Percentiles rank a stretch among this genome's conserved stretches.
Evolutionary conservation across 1,284 basidiomycete species (phyloP).

Genomic region (Apiotrichum gracile): DNA sequence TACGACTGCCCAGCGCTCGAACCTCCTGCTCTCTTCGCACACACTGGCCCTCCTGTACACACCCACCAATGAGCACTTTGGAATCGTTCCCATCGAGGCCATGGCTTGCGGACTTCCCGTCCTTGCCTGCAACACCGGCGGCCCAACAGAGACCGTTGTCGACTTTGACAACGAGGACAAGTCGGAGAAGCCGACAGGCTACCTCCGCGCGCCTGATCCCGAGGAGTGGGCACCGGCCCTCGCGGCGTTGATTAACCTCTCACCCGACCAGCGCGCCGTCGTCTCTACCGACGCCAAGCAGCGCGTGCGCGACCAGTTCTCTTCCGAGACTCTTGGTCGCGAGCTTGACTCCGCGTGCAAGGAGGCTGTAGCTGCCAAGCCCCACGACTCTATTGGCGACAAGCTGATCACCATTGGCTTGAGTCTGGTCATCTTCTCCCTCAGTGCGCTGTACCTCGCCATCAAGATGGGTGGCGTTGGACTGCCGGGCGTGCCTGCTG

Average conservation of each 20-base stretch:
- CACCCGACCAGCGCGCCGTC: constrained; percentile 49
- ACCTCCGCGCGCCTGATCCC: constrained; percentile 57
- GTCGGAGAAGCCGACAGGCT: constrained; percentile 56
- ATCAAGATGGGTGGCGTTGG: not conserved
- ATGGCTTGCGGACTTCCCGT: constrained; percentile 90
- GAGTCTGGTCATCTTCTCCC: constrained; percentile 7
- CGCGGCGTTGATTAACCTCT: constrained; percentile 56
- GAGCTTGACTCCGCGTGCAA: constrained; percentile 60
- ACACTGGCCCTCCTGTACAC: constrained; percentile 83
- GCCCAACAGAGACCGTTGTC: constrained; percentile 83
- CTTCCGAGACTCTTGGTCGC: constrained; percentile 60
- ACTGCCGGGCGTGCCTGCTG: not conserved
- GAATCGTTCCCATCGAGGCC: constrained; percentile 91
- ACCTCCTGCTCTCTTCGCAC: constrained; percentile 59
- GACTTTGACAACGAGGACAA: constrained; percentile 43
- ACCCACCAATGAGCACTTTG: constrained; percentile 92
- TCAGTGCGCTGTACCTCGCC: constrained; percentile 1
- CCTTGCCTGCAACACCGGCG: constrained; percentile 80
- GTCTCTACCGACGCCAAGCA: constrained; percentile 56
- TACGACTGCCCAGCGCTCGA: constrained; percentile 68
- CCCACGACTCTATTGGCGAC: constrained; percentile 32
- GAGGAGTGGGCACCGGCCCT: constrained; percentile 66
- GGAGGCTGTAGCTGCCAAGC: constrained; percentile 46
- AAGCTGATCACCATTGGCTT: constrained; percentile 23
- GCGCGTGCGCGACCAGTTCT: constrained; percentile 58